phyloP scores from a whole-genome alignment of 2,329 filamentous ascomycete species.

The Epichloe gansuensis region DNA sequence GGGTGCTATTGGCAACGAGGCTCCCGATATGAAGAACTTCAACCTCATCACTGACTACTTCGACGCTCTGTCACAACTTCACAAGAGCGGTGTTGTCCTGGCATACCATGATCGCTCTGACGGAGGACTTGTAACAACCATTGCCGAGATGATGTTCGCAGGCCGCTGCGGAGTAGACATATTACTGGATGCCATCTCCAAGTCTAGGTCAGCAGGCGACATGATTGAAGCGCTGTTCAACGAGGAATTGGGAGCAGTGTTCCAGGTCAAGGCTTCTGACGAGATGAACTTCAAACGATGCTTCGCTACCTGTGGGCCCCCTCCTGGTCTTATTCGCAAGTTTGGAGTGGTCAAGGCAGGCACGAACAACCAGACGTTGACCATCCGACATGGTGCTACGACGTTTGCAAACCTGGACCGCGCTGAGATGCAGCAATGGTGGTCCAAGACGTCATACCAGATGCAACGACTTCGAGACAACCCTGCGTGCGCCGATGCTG shows the following conservation, averaged over 20 bases:
- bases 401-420: conserved; percentile 59
- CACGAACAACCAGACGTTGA: conserved; percentile 65
- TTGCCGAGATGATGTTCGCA: conserved; percentile 97
- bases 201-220: conserved; percentile 47
- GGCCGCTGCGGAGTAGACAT: conserved; percentile 81
- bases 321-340: conserved; percentile 67
- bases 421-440: conserved; percentile 68
- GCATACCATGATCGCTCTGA: conserved; percentile 94
- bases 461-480: conserved; percentile 91
- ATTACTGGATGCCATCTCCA: conserved; percentile 62
- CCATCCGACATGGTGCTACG: conserved; percentile 58
- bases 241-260: conserved; percentile 90
- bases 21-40: conserved; percentile 74
- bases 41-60: conserved; percentile 82
- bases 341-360: conserved; percentile 64
- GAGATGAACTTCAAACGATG: conserved; percentile 78
- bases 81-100: conserved; percentile 54
- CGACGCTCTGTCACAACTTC: conserved; percentile 62
- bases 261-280: conserved; percentile 80
- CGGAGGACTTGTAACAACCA: conserved; percentile 78
- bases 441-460: conserved; percentile 77
- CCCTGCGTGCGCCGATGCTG: conserved; percentile 70
- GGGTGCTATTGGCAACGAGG: conserved; percentile 70
- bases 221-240: conserved; percentile 79
- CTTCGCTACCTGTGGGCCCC: conserved; percentile 82